These are phyloP conservation scores for Chalciporus sp. DNA, from an alignment of 1,284 basidiomycete genomes.

Conservation along the genomic window DNA sequence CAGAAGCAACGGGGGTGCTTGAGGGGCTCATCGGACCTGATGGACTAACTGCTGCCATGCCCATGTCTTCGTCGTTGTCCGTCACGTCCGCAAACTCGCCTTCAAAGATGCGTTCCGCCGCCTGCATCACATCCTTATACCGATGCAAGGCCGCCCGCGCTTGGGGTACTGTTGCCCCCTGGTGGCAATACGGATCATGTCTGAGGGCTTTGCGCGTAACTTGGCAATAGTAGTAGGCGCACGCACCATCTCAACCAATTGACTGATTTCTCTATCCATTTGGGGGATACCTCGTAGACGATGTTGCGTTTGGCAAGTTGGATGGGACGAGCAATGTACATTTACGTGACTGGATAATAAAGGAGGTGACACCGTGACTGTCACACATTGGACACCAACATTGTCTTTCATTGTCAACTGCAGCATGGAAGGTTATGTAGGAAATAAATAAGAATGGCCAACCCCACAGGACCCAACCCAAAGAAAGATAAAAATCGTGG, in stretches of 20 bases:
- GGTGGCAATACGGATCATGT: slow-evolving; percentile 9
- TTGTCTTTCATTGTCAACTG: not conserved
- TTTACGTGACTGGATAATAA: slow-evolving; percentile 21
- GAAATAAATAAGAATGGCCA: slow-evolving; percentile 23
- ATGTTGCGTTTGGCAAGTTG: slow-evolving; percentile 4
- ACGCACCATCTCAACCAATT: slow-evolving; percentile 62
- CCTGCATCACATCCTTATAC: slow-evolving; percentile 85
- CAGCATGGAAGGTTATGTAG: not conserved
- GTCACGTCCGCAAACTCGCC: slow-evolving; percentile 77
- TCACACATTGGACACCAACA: slow-evolving; percentile 3
- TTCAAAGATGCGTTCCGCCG: slow-evolving; percentile 83
- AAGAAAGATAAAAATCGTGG: slow-evolving; percentile 4
- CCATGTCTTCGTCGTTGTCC: slow-evolving; percentile 49
- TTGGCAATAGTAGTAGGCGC: not conserved
- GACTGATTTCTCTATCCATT: slow-evolving; percentile 48
- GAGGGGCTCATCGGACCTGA: slow-evolving; percentile 26
- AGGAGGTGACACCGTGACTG: slow-evolving; percentile 29
- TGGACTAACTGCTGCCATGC: slow-evolving; percentile 27
- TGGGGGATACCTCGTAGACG: slow-evolving; percentile 2
- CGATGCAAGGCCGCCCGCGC: slow-evolving; percentile 77
- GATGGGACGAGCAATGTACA: slow-evolving; percentile 19
- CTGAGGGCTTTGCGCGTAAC: slow-evolving; percentile 4
- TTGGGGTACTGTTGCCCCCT: slow-evolving; percentile 80
- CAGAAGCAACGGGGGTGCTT: slow-evolving; percentile 32
- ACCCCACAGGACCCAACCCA: slow-evolving; percentile 16